Evolutionary conservation across 306 rosid species (phyloP).

Genomic region (Vigna nakashimae): DNA sequence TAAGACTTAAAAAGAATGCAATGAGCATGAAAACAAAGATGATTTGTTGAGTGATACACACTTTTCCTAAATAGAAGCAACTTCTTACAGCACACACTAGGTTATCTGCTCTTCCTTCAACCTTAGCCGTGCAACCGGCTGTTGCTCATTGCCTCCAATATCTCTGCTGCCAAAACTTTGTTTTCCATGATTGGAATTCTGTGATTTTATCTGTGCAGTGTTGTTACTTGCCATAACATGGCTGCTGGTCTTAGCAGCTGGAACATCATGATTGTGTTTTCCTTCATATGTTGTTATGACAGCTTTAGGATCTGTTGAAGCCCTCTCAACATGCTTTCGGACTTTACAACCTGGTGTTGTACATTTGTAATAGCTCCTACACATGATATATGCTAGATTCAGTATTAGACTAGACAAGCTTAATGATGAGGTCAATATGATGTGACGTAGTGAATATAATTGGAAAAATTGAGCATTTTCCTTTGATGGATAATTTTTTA

Average conservation of each 20-base stretch:
- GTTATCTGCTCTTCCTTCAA: conserved; percentile 79
- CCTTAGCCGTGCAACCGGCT: conserved; percentile 60
- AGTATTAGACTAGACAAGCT: conserved; percentile 30
- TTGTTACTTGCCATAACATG: conserved; percentile 63
- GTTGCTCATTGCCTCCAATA: conserved; percentile 51
- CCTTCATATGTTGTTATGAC: conserved; percentile 94
- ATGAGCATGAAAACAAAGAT: conserved; percentile 36
- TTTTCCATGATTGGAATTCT: conserved; percentile 47
- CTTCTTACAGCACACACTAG: conserved; percentile 43
- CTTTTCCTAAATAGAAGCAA: conserved; percentile 32
- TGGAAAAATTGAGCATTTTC: neutral
- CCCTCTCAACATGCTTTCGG: conserved; percentile 90
- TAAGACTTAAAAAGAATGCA: conserved; percentile 42
- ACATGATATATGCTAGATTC: conserved; percentile 21
- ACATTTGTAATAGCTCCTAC: conserved; percentile 95
- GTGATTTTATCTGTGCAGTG: conserved; percentile 52
- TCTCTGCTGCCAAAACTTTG: conserved; percentile 46
- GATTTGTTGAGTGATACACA: neutral
- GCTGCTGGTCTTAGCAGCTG: conserved; percentile 74
- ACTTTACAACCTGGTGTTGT: conserved; percentile 82
- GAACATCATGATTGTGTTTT: conserved; percentile 89
- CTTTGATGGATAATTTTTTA: neutral
- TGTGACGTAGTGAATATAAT: neutral
- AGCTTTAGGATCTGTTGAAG: conserved; percentile 84
- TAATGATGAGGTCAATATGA: conserved; percentile 14